Base-by-base conservation (phyloP, 148 eudicot genomes). In the Camellia sinensis region DNA sequence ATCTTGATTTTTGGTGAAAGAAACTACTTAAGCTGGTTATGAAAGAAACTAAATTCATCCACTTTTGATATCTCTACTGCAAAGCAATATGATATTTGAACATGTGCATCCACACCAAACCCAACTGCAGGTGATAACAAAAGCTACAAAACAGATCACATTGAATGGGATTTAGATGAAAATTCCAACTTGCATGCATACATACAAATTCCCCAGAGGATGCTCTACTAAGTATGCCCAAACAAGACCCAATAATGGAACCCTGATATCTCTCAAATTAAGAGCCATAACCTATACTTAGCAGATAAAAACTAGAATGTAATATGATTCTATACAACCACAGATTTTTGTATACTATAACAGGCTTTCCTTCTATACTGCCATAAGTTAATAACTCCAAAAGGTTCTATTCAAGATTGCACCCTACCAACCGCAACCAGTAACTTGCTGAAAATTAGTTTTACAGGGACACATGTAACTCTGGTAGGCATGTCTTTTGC, bases 401-500 rank as follows among this genome's bases (percentile, higher is more conserved):
- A 1, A 48, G 13, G 22, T 46, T 14, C 52, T 7, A 63, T 64
- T 63, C 62, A 74, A 53, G 66, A 74, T 79, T 63, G 74, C 40
- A 68, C 67, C 53, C 75, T 15, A 40, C 79, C 83, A 62, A 87
- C 59, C 15, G 77, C 83, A 10, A 11, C 52, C 21, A 77, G 61
- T 72, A 87, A 60, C 78, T 72, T 78, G 14, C 76, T 61, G 50
- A 87, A 76, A 46, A 82, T 74, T 56, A 71, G 69, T 46, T 81
- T 80, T 81, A 87, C 84, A 21, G 85, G 84, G 63, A 87, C 84
- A 71, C 87, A 82, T 5, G 73, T 68, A 44, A 18, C 80, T 29
- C 65, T 17, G 46, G 11, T 40, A 19, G 29, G 56, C 53, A 5
- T 64, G 61, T 68, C 75, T 72, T 62, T 40, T 53, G 22, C 71